Evolutionary conservation across 116 monocot species (phyloP).

Genomic region (Trichopus zeylanicus): DNA sequence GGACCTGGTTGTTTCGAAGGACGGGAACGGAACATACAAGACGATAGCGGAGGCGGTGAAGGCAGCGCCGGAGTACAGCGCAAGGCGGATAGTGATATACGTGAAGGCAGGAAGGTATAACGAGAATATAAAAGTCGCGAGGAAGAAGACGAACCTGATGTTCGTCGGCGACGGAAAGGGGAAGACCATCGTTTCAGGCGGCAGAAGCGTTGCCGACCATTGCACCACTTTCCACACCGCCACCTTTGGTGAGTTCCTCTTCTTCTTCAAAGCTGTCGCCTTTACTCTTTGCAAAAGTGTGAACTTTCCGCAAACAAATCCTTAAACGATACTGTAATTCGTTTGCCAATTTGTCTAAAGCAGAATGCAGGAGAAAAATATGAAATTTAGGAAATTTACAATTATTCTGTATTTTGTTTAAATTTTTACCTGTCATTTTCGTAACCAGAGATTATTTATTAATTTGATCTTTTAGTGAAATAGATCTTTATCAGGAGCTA

Average conservation of each 20-base stretch:
- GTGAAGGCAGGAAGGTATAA: conserved; percentile 65
- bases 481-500: too few species aligned
- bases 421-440: too few species aligned
- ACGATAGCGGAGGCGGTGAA: conserved; percentile 63
- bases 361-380: too few species aligned
- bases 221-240: conserved; percentile 67
- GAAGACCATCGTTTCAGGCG: conserved; percentile 39
- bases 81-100: conserved; percentile 50
- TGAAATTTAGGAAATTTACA: too few species aligned
- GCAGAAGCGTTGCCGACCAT: conserved; percentile 39
- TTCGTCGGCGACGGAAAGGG: conserved; percentile 62
- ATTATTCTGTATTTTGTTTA: too few species aligned
- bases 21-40: conserved; percentile 58
- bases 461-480: too few species aligned
- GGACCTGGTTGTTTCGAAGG: conserved; percentile 71
- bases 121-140: conserved; percentile 57
- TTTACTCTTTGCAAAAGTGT: neutral
- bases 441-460: too few species aligned
- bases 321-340: too few species aligned
- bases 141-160: conserved; percentile 68
- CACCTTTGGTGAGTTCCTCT: conserved; percentile 39
- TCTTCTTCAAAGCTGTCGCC: neutral
- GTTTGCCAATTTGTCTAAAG: too few species aligned
- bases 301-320: too few species aligned
- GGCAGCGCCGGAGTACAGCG: conserved; percentile 53